Evolutionary conservation across 345 rosid species (phyloP), one percentile per base, ranked within the genome.

Genomic region (Populus tremula): DNA sequence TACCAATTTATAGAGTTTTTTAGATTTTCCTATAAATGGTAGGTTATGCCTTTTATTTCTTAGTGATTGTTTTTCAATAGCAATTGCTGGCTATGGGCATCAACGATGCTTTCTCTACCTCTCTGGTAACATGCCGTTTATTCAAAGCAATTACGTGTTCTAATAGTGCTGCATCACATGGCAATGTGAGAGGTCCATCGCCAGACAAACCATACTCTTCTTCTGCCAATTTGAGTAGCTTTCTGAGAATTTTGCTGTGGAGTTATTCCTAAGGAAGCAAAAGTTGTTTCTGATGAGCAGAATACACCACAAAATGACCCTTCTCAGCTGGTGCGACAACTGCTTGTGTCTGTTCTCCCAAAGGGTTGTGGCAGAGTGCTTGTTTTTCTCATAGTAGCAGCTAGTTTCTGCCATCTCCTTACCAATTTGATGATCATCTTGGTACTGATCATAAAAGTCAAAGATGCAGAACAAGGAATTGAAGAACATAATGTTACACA

Each of bases 141-240:
- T 65, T 65, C 21, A 65, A 31, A 47, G 63, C 1, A 21, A 75
- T 18, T 49, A 71, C 43, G 11, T 64, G 56, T 21, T 80, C 72
- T 21, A 80, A 7, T 8, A 75, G 21, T 23, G 43, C 47, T n/a
- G 79, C 39, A 11, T 75, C 68, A 27, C 70, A 80, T 3, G 79
- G 79, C 27, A 75, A 53, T 20, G 66, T 66, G 8, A 80, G 71
- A 49, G 67, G 76, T 8, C 70, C 66, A 5, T 70, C 5, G 23
- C 61, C 63, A 16, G 54, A 63, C 20, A 64, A 27, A 17, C 79
- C 76, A 31, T 36, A 80, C 35, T 80, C 83, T 5, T 75, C 83
- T 50, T 75, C 72, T 6, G 79, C 39, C 67, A 80, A 25, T 33
- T 17, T 39, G 36, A 75, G 50, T 17, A 80, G 50, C 67, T 70